These are phyloP conservation scores for Podospora pseudoanserina DNA, from an alignment of 495 filamentous ascomycete species.

Conservation along the genomic window DNA sequence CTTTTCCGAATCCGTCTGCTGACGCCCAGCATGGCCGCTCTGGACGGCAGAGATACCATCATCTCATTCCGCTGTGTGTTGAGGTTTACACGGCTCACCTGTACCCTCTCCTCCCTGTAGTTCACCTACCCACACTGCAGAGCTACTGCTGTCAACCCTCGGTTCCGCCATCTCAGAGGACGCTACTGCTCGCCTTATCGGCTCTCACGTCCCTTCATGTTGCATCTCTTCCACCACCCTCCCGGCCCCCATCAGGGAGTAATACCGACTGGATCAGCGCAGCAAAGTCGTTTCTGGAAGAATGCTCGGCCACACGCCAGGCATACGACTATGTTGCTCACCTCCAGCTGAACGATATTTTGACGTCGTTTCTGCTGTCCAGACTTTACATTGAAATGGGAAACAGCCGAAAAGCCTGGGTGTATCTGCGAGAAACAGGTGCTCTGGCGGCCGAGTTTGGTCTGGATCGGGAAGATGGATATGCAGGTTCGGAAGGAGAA, in stretches of 20 bases:
- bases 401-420: constrained; percentile 47
- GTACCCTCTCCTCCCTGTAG: constrained; percentile 38
- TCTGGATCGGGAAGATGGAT: constrained; percentile 47
- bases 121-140: constrained; percentile 34
- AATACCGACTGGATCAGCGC: constrained; percentile 9
- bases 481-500: neutral
- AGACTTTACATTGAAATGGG: constrained; percentile 38
- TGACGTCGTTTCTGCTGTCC: constrained; percentile 36
- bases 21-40: neutral
- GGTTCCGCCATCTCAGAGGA: constrained; percentile 29
- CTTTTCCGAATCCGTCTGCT: neutral
- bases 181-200: constrained; percentile 33
- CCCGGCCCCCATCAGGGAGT: neutral
- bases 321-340: constrained; percentile 37
- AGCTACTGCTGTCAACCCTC: constrained; percentile 22
- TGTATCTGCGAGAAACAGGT: constrained; percentile 60
- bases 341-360: constrained; percentile 29
- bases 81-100: constrained; percentile 37
- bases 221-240: neutral
- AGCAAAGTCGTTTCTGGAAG: constrained; percentile 36
- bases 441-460: constrained; percentile 57
- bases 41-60: constrained; percentile 21
- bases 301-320: constrained; percentile 31
- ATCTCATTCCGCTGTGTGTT: constrained; percentile 35
- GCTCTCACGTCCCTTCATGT: constrained; percentile 27